Base-by-base conservation (phyloP, 2,329 filamentous ascomycete genomes). In the Fusarium sublunatum region DNA sequence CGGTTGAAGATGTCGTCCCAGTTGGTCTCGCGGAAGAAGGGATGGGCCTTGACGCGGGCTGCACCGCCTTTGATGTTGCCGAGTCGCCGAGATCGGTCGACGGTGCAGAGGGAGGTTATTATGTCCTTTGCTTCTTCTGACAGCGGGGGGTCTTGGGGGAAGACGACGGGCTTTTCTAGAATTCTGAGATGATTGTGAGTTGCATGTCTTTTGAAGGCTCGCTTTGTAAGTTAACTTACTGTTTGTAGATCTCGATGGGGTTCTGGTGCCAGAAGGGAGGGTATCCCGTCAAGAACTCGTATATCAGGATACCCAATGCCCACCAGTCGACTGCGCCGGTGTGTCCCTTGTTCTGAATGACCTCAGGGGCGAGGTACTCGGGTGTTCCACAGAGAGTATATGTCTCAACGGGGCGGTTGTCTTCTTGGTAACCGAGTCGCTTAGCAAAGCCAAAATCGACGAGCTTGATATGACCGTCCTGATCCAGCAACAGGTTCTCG, bases 391-490 rank as follows among this genome's bases (percentile, higher is more conserved):
- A 94, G 26, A 94, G 83, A 4, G 91, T 94, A 71, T 93, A 94
- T 6, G 91, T 93, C 77, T 93, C 91, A 45, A 82, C 80, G 6
- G 82, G 80, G 29, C 77, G 76, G 41, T 81, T 78, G 41, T 80
- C 68, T 31, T 67, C 78, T 51, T 77, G 71, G 65, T 81, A 79
- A 34, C 90, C 89, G 24, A 94, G 82, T 62, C 90, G 86, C 81
- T 94, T 94, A 40, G 91, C 91, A 72, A 94, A 94, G 10, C 91
- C 91, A 79, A 94, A 94, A 75, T 94, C 91, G 5, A 94, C 91
- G 44, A 94, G 81, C 76, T 92, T 92, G 69, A 94, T 87, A 76
- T 94, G 91, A 3, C 91, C 91, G 29, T 92, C 84, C 42, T 83
- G 86, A 72, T 94, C 91, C 25, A 94, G 84, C 48, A 94, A 80